Evolutionary conservation across 1,139 yeast genomes (phyloP).

Genomic region (Geotrichum bryndzae): DNA sequence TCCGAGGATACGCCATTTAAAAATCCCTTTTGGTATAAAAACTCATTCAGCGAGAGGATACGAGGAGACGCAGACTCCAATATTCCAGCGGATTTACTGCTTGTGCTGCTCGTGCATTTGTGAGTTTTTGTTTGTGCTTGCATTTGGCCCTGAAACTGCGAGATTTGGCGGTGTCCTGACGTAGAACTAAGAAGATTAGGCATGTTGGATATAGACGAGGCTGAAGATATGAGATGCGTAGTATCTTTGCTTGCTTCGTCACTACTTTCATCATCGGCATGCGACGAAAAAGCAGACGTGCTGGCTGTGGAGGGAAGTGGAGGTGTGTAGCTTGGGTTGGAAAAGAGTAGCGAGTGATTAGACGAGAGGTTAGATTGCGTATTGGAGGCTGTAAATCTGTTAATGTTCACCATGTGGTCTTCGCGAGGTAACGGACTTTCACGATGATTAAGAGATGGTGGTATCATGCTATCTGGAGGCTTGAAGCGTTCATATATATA

Average conservation of each 20-base stretch:
- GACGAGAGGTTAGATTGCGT: neutral
- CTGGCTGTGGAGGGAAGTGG: constrained; percentile 4
- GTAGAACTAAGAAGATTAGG: constrained; percentile 6
- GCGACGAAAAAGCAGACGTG: constrained; percentile 6
- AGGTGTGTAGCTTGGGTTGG: neutral
- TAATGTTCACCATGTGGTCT: constrained; percentile 8
- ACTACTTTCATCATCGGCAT: neutral
- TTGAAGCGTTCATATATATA: neutral
- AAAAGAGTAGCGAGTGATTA: neutral
- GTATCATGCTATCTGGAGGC: neutral
- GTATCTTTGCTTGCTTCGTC: constrained; percentile 8
- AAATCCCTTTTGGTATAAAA: constrained; percentile 38
- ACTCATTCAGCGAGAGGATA: constrained; percentile 29
- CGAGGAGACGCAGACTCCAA: constrained; percentile 1
- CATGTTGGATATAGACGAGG: constrained; percentile 5
- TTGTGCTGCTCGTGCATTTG: neutral
- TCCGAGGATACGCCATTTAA: constrained; percentile 46
- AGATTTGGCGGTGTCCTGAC: constrained; percentile 12
- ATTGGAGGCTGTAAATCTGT: constrained; percentile 1
- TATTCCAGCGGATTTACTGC: neutral
- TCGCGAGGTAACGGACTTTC: constrained; percentile 9
- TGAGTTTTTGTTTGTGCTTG: neutral
- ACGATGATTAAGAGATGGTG: constrained; percentile 1
- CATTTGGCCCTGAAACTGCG: constrained; percentile 9
- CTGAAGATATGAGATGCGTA: neutral